Percentiles rank a stretch among this genome's conserved stretches.
phyloP scores from a whole-genome alignment of 1,284 basidiomycete genomes.

The Xanthoconium separans region DNA sequence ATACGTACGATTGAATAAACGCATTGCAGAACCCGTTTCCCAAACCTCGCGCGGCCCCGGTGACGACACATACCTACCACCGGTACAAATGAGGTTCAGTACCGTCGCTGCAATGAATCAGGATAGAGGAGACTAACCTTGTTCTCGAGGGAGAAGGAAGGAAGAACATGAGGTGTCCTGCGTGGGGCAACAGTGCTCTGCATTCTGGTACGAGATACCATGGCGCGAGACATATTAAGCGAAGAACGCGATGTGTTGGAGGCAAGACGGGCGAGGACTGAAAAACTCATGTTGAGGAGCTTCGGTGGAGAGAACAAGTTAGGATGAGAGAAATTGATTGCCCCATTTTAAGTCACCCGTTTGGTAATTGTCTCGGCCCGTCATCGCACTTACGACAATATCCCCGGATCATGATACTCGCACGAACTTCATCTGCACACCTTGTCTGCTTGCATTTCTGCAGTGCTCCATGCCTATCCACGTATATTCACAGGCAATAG shows the following conservation, averaged over 20 bases:
- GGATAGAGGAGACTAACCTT: slow-evolving; percentile 45
- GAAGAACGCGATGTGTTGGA: slow-evolving; percentile 18
- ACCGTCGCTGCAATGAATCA: background rate
- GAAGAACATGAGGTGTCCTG: slow-evolving; percentile 40
- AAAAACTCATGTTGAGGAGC: slow-evolving; percentile 25
- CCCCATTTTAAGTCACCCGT: slow-evolving; percentile 22
- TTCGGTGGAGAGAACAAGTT: slow-evolving; percentile 11
- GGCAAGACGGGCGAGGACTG: slow-evolving; percentile 27
- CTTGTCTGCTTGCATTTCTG: too few species aligned
- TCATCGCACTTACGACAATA: slow-evolving; percentile 5
- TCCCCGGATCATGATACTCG: background rate
- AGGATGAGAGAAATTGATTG: slow-evolving; percentile 13
- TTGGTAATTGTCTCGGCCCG: slow-evolving; percentile 11
- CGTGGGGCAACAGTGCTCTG: slow-evolving; percentile 24
- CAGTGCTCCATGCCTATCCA: too few species aligned
- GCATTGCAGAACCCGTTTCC: slow-evolving; percentile 89
- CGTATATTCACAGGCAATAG: too few species aligned
- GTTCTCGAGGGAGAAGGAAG: slow-evolving; percentile 65
- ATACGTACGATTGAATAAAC: slow-evolving; percentile 78
- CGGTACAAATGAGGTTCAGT: background rate
- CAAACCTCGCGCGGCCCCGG: slow-evolving; percentile 90
- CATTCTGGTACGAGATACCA: slow-evolving; percentile 19
- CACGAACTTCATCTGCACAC: background rate
- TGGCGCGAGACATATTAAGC: slow-evolving; percentile 10
- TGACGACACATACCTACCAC: slow-evolving; percentile 83